Evolutionary conservation across 202 grass and related monocot genomes (phyloP).

Genomic region (Bolboschoenoplectus hybrid): DNA sequence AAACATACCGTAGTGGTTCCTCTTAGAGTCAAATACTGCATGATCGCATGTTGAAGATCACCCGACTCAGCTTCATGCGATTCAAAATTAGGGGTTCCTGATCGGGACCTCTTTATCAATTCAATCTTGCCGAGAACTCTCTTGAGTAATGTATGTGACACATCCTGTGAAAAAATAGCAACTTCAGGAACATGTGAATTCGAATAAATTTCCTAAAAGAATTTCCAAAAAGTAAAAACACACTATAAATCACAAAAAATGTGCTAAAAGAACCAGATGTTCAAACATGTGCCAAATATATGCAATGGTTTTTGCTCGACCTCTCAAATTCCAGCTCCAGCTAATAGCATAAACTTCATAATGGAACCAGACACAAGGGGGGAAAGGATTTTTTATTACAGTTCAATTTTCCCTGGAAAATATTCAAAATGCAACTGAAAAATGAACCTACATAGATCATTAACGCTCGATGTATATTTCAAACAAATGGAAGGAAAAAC

Average conservation of each 20-base stretch:
- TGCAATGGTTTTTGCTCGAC: neutral
- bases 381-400: neutral
- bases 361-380: neutral
- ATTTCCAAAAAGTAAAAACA: neutral
- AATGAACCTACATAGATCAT: constrained; percentile 7
- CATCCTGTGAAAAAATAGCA: constrained; percentile 59
- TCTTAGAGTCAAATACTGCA: constrained; percentile 79
- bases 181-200: neutral
- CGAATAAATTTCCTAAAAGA: neutral
- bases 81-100: constrained; percentile 82
- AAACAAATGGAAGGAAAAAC: neutral
- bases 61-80: constrained; percentile 72
- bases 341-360: neutral
- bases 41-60: constrained; percentile 71
- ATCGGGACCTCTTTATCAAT: constrained; percentile 83
- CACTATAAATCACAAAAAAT: constrained; percentile 40
- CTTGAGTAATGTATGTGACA: constrained; percentile 70
- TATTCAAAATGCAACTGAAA: neutral
- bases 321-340: neutral
- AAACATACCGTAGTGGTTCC: constrained; percentile 79
- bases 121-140: constrained; percentile 91
- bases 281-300: neutral
- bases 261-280: neutral
- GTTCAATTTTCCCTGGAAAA: neutral
- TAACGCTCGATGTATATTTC: neutral